Conservation (phyloP, 768 basidiomycete species). For the Amanita molliuscula region DNA sequence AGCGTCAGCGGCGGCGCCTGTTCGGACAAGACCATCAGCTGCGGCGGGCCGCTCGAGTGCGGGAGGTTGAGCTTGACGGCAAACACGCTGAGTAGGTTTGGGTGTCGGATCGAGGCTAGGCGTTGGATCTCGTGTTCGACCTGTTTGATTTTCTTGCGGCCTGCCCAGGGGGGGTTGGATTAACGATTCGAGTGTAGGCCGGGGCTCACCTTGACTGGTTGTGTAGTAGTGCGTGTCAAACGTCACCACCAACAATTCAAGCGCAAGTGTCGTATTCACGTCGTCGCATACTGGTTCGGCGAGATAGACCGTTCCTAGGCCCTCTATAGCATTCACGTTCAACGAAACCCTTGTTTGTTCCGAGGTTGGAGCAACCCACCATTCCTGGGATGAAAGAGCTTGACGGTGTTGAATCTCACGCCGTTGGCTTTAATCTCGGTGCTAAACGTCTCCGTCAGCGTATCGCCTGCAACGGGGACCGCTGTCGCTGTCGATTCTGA, state of each 20-base stretch:
- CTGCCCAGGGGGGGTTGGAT: constrained; percentile 15
- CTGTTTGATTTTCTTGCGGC: constrained; percentile 59
- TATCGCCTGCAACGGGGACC: constrained; percentile 34
- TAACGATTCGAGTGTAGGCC: neutral
- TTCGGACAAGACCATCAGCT: constrained; percentile 62
- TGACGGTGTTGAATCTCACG: constrained; percentile 52
- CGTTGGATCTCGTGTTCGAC: constrained; percentile 58
- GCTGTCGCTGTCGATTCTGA: constrained; percentile 70
- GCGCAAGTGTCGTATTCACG: constrained; percentile 38
- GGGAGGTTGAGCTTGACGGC: constrained; percentile 56
- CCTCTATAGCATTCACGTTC: constrained; percentile 26
- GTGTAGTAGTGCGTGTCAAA: constrained; percentile 66
- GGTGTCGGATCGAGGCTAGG: constrained; percentile 47
- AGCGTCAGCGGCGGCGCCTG: constrained; percentile 56
- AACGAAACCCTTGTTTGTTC: neutral
- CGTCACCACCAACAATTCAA: constrained; percentile 58
- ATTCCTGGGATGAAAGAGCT: constrained; percentile 60
- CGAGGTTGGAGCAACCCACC: constrained; percentile 27
- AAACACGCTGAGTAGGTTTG: constrained; percentile 55
- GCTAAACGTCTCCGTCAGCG: constrained; percentile 52
- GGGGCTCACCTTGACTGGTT: constrained; percentile 41
- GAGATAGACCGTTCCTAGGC: constrained; percentile 55
- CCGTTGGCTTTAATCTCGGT: constrained; percentile 48
- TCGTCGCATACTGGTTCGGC: constrained; percentile 73
- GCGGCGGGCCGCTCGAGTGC: constrained; percentile 35